These are phyloP conservation scores for Solanum phureja DNA, from an alignment of 257 asterid genomes.

Conservation along the genomic window DNA sequence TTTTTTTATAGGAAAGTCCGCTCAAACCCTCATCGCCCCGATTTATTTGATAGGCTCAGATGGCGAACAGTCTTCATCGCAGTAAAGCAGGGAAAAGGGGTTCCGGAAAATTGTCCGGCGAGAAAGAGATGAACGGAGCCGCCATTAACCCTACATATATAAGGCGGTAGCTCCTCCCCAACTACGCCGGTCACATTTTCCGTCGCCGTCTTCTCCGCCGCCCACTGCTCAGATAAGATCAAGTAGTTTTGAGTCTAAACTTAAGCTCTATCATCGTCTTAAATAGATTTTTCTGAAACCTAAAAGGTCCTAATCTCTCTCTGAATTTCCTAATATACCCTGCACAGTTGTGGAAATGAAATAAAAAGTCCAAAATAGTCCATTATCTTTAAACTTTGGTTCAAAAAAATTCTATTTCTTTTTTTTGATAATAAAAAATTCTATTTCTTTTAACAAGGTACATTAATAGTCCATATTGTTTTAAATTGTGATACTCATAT, in stretches of 20 bases:
- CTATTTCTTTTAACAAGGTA: not conserved
- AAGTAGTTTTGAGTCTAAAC: slow-evolving; percentile 20
- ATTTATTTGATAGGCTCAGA: slow-evolving; percentile 22
- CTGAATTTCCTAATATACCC: not conserved
- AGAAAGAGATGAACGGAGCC: slow-evolving; percentile 13
- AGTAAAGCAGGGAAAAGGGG: slow-evolving; percentile 13
- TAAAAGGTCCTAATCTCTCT: not conserved
- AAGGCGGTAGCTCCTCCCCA: slow-evolving; percentile 23
- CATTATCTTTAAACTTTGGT: not conserved
- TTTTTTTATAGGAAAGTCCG: not conserved
- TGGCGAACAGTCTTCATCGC: slow-evolving; percentile 72
- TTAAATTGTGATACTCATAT: too few species aligned
- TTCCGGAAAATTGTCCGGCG: not conserved
- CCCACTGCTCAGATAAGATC: slow-evolving; percentile 71
- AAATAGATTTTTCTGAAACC: not conserved
- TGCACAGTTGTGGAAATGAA: not conserved
- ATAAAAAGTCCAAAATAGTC: not conserved
- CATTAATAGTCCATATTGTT: too few species aligned
- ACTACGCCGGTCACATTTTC: not conserved
- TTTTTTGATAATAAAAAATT: not conserved
- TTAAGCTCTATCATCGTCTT: not conserved
- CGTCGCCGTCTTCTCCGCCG: slow-evolving; percentile 9
- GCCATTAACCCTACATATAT: slow-evolving; percentile 14
- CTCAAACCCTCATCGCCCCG: not conserved
- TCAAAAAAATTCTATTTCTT: not conserved